A percentile compares a stretch with the other conserved stretches of the same genome.
phyloP scores from a whole-genome alignment of 1,284 basidiomycete genomes.

The Nidula niveotomentosa region DNA sequence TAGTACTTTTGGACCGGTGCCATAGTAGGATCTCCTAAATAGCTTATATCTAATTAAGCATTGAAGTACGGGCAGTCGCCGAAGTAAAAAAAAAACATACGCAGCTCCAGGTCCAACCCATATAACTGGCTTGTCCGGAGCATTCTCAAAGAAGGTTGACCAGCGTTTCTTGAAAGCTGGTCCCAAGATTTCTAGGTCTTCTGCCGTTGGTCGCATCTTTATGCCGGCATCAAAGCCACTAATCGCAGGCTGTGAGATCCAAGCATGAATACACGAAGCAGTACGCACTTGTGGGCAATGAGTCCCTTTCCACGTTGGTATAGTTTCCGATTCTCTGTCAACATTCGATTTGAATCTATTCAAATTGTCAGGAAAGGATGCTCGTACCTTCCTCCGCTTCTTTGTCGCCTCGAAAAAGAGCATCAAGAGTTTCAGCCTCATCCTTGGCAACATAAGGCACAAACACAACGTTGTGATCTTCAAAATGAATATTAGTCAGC shows the following conservation, averaged over 20 bases:
- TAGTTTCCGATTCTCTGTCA: neutral
- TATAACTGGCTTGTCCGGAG: constrained; percentile 12
- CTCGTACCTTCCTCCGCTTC: constrained; percentile 3
- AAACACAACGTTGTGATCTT: constrained; percentile 5
- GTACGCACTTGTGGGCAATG: constrained; percentile 6
- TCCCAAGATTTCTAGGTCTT: constrained; percentile 9
- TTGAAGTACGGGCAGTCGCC: neutral
- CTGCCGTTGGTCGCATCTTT: constrained; percentile 9
- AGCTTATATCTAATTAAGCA: neutral
- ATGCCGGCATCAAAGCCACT: constrained; percentile 14
- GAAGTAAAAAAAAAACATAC: neutral
- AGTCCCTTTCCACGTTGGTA: constrained; percentile 4
- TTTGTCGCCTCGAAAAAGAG: constrained; percentile 4
- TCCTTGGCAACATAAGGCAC: constrained; percentile 5
- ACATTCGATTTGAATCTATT: neutral
- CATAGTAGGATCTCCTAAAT: neutral
- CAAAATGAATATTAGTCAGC: neutral
- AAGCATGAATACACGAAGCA: neutral
- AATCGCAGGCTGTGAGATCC: neutral
- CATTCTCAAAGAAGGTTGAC: constrained; percentile 7
- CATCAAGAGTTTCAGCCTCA: constrained; percentile 6
- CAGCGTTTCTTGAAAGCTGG: constrained; percentile 9
- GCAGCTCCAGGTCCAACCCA: neutral
- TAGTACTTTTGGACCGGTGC: neutral
- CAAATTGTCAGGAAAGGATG: neutral